phyloP scores from a whole-genome alignment of 331 rosid genomes.

The Quercus tomentella region DNA sequence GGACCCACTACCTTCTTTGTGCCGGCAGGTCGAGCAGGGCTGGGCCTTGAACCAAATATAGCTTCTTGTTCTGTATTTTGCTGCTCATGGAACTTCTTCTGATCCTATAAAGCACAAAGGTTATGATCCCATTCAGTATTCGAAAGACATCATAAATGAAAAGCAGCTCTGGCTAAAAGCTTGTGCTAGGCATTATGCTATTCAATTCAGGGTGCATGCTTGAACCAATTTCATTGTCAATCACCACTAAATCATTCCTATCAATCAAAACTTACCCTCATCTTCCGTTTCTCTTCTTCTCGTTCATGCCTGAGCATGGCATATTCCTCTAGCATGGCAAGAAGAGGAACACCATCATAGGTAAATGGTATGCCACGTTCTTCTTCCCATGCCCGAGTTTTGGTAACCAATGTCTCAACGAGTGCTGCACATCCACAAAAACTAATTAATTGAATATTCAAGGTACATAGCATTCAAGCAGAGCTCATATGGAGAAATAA shows the following conservation, averaged over 20 bases:
- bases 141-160: not conserved
- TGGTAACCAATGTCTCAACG: slow-evolving; percentile 79
- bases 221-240: not conserved
- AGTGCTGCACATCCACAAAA: slow-evolving; percentile 55
- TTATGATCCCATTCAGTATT: not conserved
- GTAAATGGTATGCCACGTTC: slow-evolving; percentile 63
- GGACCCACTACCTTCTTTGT: slow-evolving; percentile 67
- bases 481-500: not conserved
- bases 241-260: not conserved
- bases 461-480: slow-evolving; percentile 12
- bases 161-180: not conserved
- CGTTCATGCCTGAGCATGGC: slow-evolving; percentile 94
- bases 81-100: slow-evolving; percentile 70
- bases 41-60: slow-evolving; percentile 62
- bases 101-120: slow-evolving; percentile 54
- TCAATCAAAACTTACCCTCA: slow-evolving; percentile 51
- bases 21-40: slow-evolving; percentile 71
- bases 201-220: not conserved
- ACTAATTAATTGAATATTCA: not conserved
- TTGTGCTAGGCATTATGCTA: not conserved
- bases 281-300: slow-evolving; percentile 89
- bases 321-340: slow-evolving; percentile 93
- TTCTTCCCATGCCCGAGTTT: slow-evolving; percentile 96
- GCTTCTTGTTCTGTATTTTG: slow-evolving; percentile 73
- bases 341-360: slow-evolving; percentile 91